Evolutionary conservation across 1,139 yeast species (phyloP), one percentile per base, ranked within the genome.

Genomic region (Protomyces inouyei): DNA sequence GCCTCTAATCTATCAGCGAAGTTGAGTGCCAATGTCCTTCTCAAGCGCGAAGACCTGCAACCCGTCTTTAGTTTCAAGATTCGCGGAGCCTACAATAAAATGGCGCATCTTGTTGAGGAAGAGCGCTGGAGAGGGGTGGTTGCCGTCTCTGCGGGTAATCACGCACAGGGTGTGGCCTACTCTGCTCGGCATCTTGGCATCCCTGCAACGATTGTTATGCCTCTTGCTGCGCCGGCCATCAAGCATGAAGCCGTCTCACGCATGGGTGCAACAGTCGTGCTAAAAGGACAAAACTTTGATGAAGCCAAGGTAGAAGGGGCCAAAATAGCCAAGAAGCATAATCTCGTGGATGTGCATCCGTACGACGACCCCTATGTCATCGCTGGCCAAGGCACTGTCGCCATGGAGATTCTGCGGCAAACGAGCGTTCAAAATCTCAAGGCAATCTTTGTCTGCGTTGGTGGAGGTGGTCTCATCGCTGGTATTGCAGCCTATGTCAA

Each of bases 351-450:
- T 71, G 88, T 93, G 55, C 98, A 98, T 12, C 99, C 99, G 0
- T 93, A 93, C 74, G 95, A 93, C 73, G 97, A 93, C 74, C 99
- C 99, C 1, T 90, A 87, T 71, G 97, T 95, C 69, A 90, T 93
- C 76, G 98, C 99, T n/a, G 99, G 99, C 38, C 99, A 93, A 76
- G 99, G 98, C 66, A 93, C 99, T 43, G 85, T 92, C 68, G 98
- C 97, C 1, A 83, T 92, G 82, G 99, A 93, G 76, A 79, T 93
- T 40, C 79, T 95, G 60, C 85, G 97, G 73, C 99, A 93, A 77
- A 82, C 90, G 56, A 84, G 89, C 70, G 80, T 87, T 61, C 85
- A 86, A 68, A 86, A 87, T 69, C 81, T 95, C 70, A 84, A 83
- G 72, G 98, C 98, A 0, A 86, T 93, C 0, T 93, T 93, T 75